Percentiles rank a stretch among this genome's conserved stretches.
Evolutionary conservation across 192 early-diverging fungal genomes (phyloP).

Genomic region (Rhizophagus sp.): DNA sequence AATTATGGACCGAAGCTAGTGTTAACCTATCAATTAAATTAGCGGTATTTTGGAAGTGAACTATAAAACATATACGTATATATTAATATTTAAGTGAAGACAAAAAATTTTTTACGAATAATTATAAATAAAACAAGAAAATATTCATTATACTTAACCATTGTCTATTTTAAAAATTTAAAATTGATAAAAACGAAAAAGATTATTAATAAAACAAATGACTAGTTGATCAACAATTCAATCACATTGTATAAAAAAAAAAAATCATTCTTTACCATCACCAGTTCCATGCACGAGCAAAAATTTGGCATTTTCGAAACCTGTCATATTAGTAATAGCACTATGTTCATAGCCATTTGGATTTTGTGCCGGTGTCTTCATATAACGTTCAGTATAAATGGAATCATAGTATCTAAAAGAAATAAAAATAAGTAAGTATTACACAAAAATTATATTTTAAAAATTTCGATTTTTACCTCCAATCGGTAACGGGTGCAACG

Average conservation of each 20-base stretch:
- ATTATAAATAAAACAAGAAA: too few species aligned
- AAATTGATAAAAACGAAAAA: too few species aligned
- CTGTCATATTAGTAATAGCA: conserved; percentile 76
- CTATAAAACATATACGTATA: conserved; percentile 39
- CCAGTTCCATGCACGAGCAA: conserved; percentile 89
- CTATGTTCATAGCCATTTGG: conserved; percentile 74
- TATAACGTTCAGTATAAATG: conserved; percentile 96
- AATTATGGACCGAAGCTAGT: conserved; percentile 68
- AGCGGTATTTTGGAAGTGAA: conserved; percentile 92
- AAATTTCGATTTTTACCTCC: conserved; percentile 55
- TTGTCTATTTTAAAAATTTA: too few species aligned
- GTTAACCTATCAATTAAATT: conserved; percentile 76
- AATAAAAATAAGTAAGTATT: neutral
- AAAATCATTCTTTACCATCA: conserved; percentile 59
- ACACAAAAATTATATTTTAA: neutral
- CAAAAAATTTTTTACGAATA: too few species aligned
- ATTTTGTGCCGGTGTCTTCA: conserved; percentile 86
- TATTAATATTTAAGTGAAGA: neutral
- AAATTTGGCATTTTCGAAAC: conserved; percentile 77
- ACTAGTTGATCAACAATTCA: too few species aligned
- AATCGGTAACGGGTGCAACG: conserved; percentile 96
- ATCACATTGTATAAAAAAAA: conserved; percentile 2
- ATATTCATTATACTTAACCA: too few species aligned
- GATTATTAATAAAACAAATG: too few species aligned
- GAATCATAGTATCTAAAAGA: conserved; percentile 66